Conservation (phyloP, 169 alveolate genomes). For the Babesia microti region DNA sequence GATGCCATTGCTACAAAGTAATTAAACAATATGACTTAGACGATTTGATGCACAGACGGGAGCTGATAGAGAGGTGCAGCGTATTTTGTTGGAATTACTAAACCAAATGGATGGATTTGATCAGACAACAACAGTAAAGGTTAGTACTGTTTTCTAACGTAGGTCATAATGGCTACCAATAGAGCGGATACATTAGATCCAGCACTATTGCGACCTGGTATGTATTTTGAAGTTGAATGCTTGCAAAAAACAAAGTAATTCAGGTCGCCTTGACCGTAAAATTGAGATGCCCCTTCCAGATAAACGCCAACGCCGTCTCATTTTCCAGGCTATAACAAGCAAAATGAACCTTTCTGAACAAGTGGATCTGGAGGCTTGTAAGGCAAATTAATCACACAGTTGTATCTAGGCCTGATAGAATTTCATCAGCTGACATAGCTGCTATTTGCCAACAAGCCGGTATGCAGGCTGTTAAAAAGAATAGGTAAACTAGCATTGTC, state of each 20-base stretch:
- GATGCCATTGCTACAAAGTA: slow-evolving; percentile 96
- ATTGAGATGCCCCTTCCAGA: slow-evolving; percentile 98
- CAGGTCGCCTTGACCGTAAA: slow-evolving; percentile 93
- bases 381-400: slow-evolving; percentile 32
- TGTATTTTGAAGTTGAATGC: slow-evolving; percentile 4
- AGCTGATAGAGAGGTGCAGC: slow-evolving; percentile 97
- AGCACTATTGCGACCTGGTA: slow-evolving; percentile 95
- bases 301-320: slow-evolving; percentile 87
- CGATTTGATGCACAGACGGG: slow-evolving; percentile 93
- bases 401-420: slow-evolving; percentile 93
- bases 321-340: slow-evolving; percentile 90
- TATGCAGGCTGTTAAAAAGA: slow-evolving; percentile 97
- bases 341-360: slow-evolving; percentile 94
- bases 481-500: slow-evolving; percentile 58
- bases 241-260: slow-evolving; percentile 4
- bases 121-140: slow-evolving; percentile 88
- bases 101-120: slow-evolving; percentile 99
- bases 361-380: slow-evolving; percentile 91
- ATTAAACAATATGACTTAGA: slow-evolving; percentile 36
- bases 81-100: slow-evolving; percentile 89
- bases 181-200: slow-evolving; percentile 99
- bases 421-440: slow-evolving; percentile 96
- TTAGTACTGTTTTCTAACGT: slow-evolving; percentile 1
- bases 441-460: slow-evolving; percentile 99
- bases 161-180: slow-evolving; percentile 97